Evolutionary conservation across 192 early-diverging fungal species (phyloP).

Genomic region (Allomyces javanicus): DNA sequence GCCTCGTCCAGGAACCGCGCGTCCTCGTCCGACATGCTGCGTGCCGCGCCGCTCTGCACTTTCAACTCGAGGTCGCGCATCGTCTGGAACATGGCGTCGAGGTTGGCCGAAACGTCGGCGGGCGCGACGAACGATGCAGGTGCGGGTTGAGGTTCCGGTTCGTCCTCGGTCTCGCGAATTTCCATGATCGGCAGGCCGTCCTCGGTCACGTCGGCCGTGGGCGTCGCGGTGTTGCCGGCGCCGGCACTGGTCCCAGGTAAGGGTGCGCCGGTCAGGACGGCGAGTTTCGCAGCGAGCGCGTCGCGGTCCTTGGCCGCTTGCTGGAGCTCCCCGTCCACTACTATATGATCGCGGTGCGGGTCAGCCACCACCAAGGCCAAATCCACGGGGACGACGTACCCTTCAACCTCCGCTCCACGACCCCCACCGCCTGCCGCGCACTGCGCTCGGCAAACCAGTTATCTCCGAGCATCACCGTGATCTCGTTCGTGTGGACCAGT

Average conservation of each 20-base stretch:
- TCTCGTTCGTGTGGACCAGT: conserved; percentile 81
- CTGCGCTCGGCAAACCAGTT: conserved; percentile 80
- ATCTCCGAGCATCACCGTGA: conserved; percentile 69
- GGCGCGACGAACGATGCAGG: not conserved
- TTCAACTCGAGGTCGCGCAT: conserved; percentile 11
- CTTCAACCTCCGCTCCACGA: conserved; percentile 45
- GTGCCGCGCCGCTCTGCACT: conserved; percentile 10
- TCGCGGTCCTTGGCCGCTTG: conserved; percentile 2
- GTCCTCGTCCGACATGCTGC: conserved; percentile 14
- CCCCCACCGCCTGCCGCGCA: conserved; percentile 45
- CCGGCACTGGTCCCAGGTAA: not conserved
- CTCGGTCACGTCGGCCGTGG: conserved; percentile 36
- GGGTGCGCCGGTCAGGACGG: conserved; percentile 14
- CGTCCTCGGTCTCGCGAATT: conserved; percentile 42
- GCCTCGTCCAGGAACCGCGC: conserved; percentile 10
- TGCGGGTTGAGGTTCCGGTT: conserved; percentile 13
- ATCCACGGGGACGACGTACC: conserved; percentile 20
- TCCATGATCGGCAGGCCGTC: conserved; percentile 58
- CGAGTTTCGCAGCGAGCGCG: not conserved
- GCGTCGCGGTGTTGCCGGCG: not conserved
- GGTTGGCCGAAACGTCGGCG: not conserved
- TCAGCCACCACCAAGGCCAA: conserved; percentile 1
- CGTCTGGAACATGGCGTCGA: conserved; percentile 9
- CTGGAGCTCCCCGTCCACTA: conserved; percentile 1
- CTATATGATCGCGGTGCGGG: not conserved